These are phyloP conservation scores for Ramaria sp. DNA, from an alignment of 768 basidiomycete genomes.

Conservation along the genomic window DNA sequence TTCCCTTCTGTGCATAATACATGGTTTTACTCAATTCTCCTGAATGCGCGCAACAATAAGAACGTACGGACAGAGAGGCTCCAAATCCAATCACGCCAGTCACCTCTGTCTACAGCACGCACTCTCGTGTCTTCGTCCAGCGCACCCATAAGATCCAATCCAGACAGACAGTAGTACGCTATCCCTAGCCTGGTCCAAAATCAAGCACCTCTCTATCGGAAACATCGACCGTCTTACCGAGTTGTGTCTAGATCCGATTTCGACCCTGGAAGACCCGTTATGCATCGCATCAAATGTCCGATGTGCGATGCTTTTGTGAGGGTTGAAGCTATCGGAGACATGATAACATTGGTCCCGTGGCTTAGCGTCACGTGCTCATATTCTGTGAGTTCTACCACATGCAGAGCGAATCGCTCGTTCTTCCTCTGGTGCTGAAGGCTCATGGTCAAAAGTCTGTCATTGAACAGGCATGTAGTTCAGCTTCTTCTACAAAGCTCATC, in stretches of 20 bases:
- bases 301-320: conserved; percentile 30
- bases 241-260: conserved; percentile 64
- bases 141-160: conserved; percentile 63
- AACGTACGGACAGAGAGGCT: conserved; percentile 59
- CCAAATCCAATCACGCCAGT: conserved; percentile 85
- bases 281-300: conserved; percentile 54
- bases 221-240: conserved; percentile 33
- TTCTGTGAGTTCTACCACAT: not conserved
- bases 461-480: not conserved
- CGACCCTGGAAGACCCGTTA: conserved; percentile 57
- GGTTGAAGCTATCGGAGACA: not conserved
- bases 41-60: conserved; percentile 7
- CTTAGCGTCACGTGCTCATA: not conserved
- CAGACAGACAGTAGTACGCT: conserved; percentile 81
- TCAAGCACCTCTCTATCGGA: not conserved
- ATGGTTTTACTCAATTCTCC: not conserved
- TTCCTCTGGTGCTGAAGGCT: not conserved
- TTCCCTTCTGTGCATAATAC: conserved; percentile 6
- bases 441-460: not conserved
- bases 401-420: conserved; percentile 5
- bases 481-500: not conserved
- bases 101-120: conserved; percentile 38
- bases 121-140: conserved; percentile 29
- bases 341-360: not conserved
- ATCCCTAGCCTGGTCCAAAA: conserved; percentile 54